phyloP scores from a whole-genome alignment of 2,329 filamentous ascomycete genomes.

The Scytalidium sp. region DNA sequence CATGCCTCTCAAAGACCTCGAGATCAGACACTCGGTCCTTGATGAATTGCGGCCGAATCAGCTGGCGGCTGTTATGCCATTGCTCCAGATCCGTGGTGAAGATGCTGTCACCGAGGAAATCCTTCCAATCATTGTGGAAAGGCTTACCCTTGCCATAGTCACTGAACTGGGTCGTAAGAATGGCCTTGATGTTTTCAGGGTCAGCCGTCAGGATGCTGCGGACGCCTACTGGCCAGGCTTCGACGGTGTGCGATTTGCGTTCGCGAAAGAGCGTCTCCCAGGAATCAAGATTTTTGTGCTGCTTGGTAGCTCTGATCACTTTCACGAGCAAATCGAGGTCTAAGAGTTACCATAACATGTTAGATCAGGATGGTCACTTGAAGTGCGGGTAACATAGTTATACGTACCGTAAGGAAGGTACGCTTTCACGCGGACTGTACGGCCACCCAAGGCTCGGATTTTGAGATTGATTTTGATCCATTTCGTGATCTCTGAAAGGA shows the following conservation, averaged over 20 bases:
- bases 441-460: conserved; percentile 43
- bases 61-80: conserved; percentile 78
- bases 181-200: conserved; percentile 86
- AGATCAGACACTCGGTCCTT: conserved; percentile 81
- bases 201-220: conserved; percentile 76
- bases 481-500: conserved; percentile 19
- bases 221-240: conserved; percentile 50
- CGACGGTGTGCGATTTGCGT: conserved; percentile 50
- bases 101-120: conserved; percentile 74
- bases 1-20: conserved; percentile 75
- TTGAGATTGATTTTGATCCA: conserved; percentile 41
- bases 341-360: conserved; percentile 26
- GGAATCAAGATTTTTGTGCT: conserved; percentile 55
- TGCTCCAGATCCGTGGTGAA: conserved; percentile 75
- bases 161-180: conserved; percentile 81
- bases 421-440: conserved; percentile 33
- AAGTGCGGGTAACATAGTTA: not conserved
- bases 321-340: conserved; percentile 63
- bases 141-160: conserved; percentile 79
- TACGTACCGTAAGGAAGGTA: conserved; percentile 45
- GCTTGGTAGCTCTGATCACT: conserved; percentile 49
- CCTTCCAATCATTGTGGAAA: conserved; percentile 73
- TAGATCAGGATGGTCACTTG: too few species aligned
- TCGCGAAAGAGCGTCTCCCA: conserved; percentile 56
- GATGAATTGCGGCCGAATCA: conserved; percentile 84